Evolutionary conservation across 345 rosid genomes (phyloP), one percentile per base, ranked within the genome.

Genomic region (Rhodamnia argentea): DNA sequence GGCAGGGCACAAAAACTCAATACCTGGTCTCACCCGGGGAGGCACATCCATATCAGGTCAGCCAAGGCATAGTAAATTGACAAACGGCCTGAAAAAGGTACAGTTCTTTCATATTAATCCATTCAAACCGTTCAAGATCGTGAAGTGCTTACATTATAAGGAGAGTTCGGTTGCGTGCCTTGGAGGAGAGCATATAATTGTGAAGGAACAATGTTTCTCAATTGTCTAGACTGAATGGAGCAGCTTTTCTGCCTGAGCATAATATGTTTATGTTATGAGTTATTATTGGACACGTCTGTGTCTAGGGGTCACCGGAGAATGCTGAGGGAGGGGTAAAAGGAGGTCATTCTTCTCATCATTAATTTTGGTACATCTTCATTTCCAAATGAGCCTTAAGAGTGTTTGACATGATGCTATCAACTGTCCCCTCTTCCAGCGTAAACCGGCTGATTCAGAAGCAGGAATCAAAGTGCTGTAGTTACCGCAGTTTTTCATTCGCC

Each of bases 101-200:
- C 81, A 37, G 81, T 70, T 64, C 47, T 70, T 70, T 70, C 6
- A 13, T 70, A 37, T 37, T 37, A 10, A 18, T 70, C 81, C 13
- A 5, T 70, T 37, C 26, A 70, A 70, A 20, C 26, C 13, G 22
- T 70, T 37, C 40, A 44, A 11, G 14, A 70, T 37, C 0, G 4
- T 37, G 81, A 37, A 70, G 81, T 70, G 81, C 47, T 70, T 70
- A 70, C 24, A 37, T 70, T 18, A 18, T 70, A 70, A 70, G 20
- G 18, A 37, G 81, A 37, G 7, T 18, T 70, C 1, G 11, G 84
- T 85, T 44, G 84, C 8, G 13, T 90, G 64, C 54, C 91, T 85
- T 42, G 95, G 87, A 13, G 92, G 89, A 42, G 94, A 92, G 83
- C 88, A 86, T 14, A 94, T 93, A 51, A 90, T 90, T 9, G 93